A percentile compares a stretch with the other conserved stretches of the same genome.
Conservation (phyloP, 164 flowering plant species). For the Tinospora cordifolia region DNA sequence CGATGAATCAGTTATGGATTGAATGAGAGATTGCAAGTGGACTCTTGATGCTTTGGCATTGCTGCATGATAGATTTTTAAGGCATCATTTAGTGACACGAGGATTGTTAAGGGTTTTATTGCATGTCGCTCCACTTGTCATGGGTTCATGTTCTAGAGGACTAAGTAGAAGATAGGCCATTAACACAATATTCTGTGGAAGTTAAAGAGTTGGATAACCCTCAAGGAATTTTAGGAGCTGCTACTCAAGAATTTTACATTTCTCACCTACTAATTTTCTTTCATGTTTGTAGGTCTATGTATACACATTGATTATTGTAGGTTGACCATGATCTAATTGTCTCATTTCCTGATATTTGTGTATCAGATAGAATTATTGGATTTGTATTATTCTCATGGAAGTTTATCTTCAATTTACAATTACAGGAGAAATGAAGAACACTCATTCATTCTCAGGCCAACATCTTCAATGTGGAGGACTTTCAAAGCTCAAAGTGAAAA, state of each 20-base stretch:
- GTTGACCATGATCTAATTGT: neutral
- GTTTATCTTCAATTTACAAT: slow-evolving; percentile 9
- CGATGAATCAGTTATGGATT: too few species aligned
- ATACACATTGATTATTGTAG: neutral
- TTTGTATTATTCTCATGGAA: neutral
- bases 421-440: slow-evolving; percentile 95
- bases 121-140: neutral
- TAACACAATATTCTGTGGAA: neutral
- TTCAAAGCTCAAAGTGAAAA: slow-evolving; percentile 32
- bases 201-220: neutral
- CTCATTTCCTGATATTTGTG: neutral
- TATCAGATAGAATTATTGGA: neutral
- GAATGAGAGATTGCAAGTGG: too few species aligned
- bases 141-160: too few species aligned
- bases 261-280: neutral
- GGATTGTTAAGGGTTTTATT: neutral
- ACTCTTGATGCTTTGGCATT: too few species aligned
- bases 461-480: slow-evolving; percentile 48
- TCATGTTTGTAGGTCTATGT: neutral
- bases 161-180: too few species aligned
- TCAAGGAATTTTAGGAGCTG: neutral
- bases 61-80: too few species aligned
- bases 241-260: neutral
- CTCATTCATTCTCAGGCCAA: slow-evolving; percentile 88
- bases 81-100: neutral